Evolutionary conservation across 495 filamentous ascomycete species (phyloP), one percentile per base, ranked within the genome.

Genomic region (Thermothielavioides terrestris): DNA sequence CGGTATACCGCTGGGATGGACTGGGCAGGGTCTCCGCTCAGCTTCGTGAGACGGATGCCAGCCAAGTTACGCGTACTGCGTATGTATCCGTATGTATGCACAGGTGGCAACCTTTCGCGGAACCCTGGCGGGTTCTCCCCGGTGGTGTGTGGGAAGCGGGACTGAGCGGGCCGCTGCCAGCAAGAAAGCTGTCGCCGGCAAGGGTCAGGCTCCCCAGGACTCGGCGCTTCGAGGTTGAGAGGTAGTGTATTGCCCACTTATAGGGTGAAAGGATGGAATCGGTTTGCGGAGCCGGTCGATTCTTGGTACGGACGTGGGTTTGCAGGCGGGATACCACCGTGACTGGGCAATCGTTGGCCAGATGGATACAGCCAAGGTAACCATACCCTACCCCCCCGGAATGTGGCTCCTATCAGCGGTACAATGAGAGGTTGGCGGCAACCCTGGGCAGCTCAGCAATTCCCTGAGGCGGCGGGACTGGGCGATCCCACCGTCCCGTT

Each of bases 241-340:
- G n/a, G n/a, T n/a, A n/a, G n/a, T 28, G 43, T 32, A 26, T 23
- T 35, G 39, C 37, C 51, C 34, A 22, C 42, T 44, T 42, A 54
- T 17, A 34, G 50, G 36, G 51, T 48, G 53, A 38, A 17, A 36
- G 50, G 40, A 52, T 32, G 43, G 51, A 50, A 53, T 56, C 52
- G 54, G 55, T 49, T n/a, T 53, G 25, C 23, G 25, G 51, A 40
- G 31, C 41, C 44, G 43, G 48, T 45, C 42, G 49, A 39, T 51
- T 57, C 46, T 59, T 55, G 55, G 46, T 50, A 60, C 41, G 41
- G 52, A 26, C 42, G 56, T 56, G 54, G 53, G 53, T 46, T 37
- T 60, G 59, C 57, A 57, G 55, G 60, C 59, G 57, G 55, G 54
- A 56, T 55, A 46, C 52, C 49, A 59, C 46, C 31, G 49, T 48